Evolutionary conservation across 306 rosid genomes (phyloP).

Genomic region (Corylus americana): DNA sequence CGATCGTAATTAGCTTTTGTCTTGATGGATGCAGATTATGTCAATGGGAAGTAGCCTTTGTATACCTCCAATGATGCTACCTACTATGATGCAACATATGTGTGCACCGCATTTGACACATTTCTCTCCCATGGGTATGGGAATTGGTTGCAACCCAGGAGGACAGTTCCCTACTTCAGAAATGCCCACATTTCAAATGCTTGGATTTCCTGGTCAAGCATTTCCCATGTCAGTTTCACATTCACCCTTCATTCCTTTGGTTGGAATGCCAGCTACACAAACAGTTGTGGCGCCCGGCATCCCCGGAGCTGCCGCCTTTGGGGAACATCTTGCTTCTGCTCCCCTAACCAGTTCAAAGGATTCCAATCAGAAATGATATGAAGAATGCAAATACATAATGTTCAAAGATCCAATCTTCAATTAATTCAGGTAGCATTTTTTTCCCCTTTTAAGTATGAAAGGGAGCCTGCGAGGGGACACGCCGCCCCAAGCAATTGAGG

Average conservation of each 20-base stretch:
- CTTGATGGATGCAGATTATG: conserved; percentile 46
- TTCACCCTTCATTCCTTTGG: conserved; percentile 31
- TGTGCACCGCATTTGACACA: conserved; percentile 15
- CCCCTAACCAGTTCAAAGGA: conserved; percentile 4
- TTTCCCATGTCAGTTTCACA: conserved; percentile 27
- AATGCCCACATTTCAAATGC: conserved; percentile 28
- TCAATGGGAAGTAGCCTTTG: conserved; percentile 44
- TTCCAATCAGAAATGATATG: conserved; percentile 1
- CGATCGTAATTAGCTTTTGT: neutral
- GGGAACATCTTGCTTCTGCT: neutral
- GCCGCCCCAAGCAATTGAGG: too few species aligned
- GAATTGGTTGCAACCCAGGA: conserved; percentile 23
- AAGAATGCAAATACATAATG: neutral
- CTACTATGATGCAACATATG: conserved; percentile 7
- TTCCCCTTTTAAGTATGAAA: neutral
- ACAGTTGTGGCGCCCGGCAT: conserved; percentile 11
- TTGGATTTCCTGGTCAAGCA: conserved; percentile 42
- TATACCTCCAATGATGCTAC: conserved; percentile 49
- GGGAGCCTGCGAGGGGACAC: too few species aligned
- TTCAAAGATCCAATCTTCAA: neutral
- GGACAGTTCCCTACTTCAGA: conserved; percentile 39
- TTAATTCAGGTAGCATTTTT: neutral
- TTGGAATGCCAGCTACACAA: conserved; percentile 27
- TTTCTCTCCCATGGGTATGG: conserved; percentile 28
- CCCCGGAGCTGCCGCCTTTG: conserved; percentile 7